Percentiles rank a stretch among this genome's conserved stretches.
Evolutionary conservation across 129 eudicot species (phyloP).

Genomic region (Artemisia tridentata): DNA sequence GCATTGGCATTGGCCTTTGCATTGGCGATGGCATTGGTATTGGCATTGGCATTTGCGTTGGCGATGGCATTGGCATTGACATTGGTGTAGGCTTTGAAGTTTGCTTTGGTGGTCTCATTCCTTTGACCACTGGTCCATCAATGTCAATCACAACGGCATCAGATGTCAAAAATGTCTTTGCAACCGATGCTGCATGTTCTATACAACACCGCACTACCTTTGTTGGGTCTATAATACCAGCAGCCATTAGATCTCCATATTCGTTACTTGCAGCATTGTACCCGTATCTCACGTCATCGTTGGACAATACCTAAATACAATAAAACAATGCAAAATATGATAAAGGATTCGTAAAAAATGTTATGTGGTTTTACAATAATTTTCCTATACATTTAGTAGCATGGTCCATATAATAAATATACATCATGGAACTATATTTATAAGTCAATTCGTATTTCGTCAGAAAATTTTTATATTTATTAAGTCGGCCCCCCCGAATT

Average conservation of each 20-base stretch:
- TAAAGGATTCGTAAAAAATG: too few species aligned
- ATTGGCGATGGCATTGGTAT: conserved; percentile 46
- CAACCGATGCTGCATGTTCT: conserved; percentile 89
- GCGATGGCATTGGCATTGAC: conserved; percentile 53
- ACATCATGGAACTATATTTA: too few species aligned
- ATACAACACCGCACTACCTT: conserved; percentile 94
- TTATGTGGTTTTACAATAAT: too few species aligned
- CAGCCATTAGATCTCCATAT: conserved; percentile 77
- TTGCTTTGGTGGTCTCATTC: conserved; percentile 54
- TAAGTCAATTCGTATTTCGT: too few species aligned
- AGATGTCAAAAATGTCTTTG: conserved; percentile 77
- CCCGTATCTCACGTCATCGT: conserved; percentile 51
- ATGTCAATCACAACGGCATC: conserved; percentile 79
- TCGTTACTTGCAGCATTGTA: conserved; percentile 74
- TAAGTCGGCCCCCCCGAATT: too few species aligned
- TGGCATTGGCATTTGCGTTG: conserved; percentile 35
- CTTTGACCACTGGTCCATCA: conserved; percentile 42
- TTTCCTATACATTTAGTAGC: too few species aligned
- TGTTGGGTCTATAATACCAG: conserved; percentile 79
- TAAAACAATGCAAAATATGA: too few species aligned
- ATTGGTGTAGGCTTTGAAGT: conserved; percentile 56
- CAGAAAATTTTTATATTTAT: too few species aligned
- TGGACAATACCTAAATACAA: conserved; percentile 54
- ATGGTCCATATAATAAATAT: too few species aligned
- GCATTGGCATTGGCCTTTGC: conserved; percentile 52